Conservation (phyloP, 2,329 filamentous ascomycete species). For the Microsporum ferrugineum region DNA sequence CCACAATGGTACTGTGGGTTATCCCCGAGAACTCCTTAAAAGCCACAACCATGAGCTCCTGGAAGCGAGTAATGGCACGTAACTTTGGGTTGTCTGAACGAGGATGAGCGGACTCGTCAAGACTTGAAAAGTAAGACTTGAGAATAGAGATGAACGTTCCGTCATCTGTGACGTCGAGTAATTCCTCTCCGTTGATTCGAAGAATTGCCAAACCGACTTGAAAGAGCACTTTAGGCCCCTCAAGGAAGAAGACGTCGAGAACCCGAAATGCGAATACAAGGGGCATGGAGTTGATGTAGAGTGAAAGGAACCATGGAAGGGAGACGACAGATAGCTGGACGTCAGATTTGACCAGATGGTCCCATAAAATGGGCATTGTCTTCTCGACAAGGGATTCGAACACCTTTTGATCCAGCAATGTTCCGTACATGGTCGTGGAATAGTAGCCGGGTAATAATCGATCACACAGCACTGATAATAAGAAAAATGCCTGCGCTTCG, state of each 20-base stretch:
- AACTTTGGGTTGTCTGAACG: slow-evolving; percentile 92
- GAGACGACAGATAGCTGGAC: slow-evolving; percentile 96
- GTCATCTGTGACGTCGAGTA: slow-evolving; percentile 85
- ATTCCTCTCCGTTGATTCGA: slow-evolving; percentile 89
- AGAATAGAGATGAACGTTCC: slow-evolving; percentile 93
- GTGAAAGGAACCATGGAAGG: slow-evolving; percentile 90
- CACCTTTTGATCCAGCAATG: slow-evolving; percentile 87
- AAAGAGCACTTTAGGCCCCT: slow-evolving; percentile 93
- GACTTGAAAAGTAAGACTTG: slow-evolving; percentile 82
- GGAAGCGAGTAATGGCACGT: slow-evolving; percentile 85
- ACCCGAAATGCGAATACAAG: slow-evolving; percentile 95
- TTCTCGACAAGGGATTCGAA: slow-evolving; percentile 97
- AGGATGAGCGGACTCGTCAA: slow-evolving; percentile 93
- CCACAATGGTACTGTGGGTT: slow-evolving; percentile 82
- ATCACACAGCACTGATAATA: slow-evolving; percentile 84
- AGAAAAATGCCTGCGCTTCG: slow-evolving; percentile 87
- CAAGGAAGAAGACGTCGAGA: slow-evolving; percentile 93
- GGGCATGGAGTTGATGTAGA: slow-evolving; percentile 99
- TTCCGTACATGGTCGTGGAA: slow-evolving; percentile 98
- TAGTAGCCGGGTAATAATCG: slow-evolving; percentile 92
- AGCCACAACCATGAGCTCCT: slow-evolving; percentile 96
- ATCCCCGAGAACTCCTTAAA: slow-evolving; percentile 97
- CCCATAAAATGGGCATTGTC: slow-evolving; percentile 97
- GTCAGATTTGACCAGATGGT: slow-evolving; percentile 92
- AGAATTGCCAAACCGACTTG: slow-evolving; percentile 95